These are phyloP conservation scores for Gossypium australe DNA, from an alignment of 345 rosid genomes.

Conservation along the genomic window DNA sequence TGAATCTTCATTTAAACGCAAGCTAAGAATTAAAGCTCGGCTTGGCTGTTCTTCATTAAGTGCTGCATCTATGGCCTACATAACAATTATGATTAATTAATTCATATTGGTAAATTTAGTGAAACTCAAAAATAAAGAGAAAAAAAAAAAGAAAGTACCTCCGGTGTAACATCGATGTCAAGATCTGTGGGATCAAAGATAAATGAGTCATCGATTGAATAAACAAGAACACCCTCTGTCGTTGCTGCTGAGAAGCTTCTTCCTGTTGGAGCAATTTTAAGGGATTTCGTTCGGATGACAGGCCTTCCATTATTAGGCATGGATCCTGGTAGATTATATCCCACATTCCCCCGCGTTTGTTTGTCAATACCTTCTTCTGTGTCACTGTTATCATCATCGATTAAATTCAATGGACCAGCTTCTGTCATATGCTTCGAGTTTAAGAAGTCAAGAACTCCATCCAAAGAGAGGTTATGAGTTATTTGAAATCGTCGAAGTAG, in stretches of 20 bases:
- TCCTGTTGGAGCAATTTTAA: slow-evolving; percentile 92
- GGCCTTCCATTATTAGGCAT: slow-evolving; percentile 79
- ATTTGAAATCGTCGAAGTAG: slow-evolving; percentile 78
- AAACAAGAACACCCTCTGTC: slow-evolving; percentile 92
- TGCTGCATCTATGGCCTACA: slow-evolving; percentile 77
- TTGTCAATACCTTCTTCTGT: slow-evolving; percentile 76
- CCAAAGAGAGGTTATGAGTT: slow-evolving; percentile 77
- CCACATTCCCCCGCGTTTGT: slow-evolving; percentile 69
- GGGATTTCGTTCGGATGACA: slow-evolving; percentile 66
- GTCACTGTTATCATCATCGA: slow-evolving; percentile 80
- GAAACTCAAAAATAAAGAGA: background rate
- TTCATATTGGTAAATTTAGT: too few relatives aligned
- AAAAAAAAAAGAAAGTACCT: slow-evolving; percentile 39
- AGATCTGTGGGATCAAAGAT: slow-evolving; percentile 97
- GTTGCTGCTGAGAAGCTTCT: slow-evolving; percentile 89
- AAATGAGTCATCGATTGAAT: slow-evolving; percentile 81
- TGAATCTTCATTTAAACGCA: slow-evolving; percentile 86
- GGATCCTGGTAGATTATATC: slow-evolving; percentile 87
- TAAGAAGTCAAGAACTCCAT: slow-evolving; percentile 91
- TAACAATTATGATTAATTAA: background rate
- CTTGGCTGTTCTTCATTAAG: slow-evolving; percentile 52
- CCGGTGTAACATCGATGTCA: slow-evolving; percentile 93
- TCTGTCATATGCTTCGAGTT: slow-evolving; percentile 95
- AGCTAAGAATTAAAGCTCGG: slow-evolving; percentile 76
- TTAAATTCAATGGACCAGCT: slow-evolving; percentile 88